These are phyloP conservation scores for Glaciozyma martinii DNA, from an alignment of 768 basidiomycete species.

Conservation along the genomic window DNA sequence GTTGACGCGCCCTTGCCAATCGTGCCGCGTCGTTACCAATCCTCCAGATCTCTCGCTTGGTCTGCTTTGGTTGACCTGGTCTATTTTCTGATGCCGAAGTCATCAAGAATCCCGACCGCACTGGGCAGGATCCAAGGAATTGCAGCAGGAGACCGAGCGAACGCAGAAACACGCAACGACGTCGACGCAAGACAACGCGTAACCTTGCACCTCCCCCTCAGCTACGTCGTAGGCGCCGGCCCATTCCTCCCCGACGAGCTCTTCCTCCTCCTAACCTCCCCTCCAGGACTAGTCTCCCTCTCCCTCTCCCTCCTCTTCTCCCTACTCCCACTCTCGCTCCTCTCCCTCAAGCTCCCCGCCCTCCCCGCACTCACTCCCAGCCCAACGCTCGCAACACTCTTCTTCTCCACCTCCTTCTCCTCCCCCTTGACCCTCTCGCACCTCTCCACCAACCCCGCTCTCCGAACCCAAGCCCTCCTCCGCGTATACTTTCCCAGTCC, in stretches of 20 bases:
- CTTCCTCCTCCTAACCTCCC: not conserved
- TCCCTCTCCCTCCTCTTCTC: not conserved
- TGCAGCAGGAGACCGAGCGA: no score
- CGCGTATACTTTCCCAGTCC: constrained; percentile 41
- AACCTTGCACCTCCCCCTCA: no score
- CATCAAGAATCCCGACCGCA: no score
- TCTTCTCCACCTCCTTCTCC: not conserved
- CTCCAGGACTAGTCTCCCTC: not conserved
- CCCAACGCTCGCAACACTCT: not conserved
- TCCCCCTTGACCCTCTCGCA: constrained; percentile 20
- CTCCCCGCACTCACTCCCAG: not conserved
- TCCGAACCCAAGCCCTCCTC: constrained; percentile 31
- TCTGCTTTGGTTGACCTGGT: no score
- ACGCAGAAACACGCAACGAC: no score
- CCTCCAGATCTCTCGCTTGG: no score
- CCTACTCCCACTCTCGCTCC: not conserved
- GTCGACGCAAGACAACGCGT: no score
- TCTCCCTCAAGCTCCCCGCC: not conserved
- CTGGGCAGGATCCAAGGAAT: no score
- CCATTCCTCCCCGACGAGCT: not conserved
- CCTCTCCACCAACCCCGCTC: constrained; percentile 33
- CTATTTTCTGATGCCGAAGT: no score
- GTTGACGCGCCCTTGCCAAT: no score
- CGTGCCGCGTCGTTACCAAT: no score
- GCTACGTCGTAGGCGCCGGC: no score